phyloP scores from a whole-genome alignment of 495 filamentous ascomycete genomes.

The Cercophora samala region DNA sequence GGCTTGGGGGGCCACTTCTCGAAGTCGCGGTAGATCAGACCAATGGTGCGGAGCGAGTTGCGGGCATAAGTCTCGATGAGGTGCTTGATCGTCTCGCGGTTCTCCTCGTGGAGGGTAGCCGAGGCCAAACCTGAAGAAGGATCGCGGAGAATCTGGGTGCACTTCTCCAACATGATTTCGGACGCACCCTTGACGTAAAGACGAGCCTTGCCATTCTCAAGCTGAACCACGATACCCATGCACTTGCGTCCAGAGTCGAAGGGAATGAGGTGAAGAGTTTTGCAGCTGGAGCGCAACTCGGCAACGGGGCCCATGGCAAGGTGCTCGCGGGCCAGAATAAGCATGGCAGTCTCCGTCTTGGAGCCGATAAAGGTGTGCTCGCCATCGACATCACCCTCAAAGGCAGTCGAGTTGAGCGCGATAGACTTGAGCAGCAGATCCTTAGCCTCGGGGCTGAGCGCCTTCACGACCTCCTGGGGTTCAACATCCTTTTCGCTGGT shows the following conservation, averaged over 20 bases:
- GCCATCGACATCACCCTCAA: constrained; percentile 75
- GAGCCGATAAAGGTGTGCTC: constrained; percentile 74
- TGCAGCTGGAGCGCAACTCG: constrained; percentile 66
- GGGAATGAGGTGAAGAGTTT: constrained; percentile 70
- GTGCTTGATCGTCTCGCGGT: constrained; percentile 56
- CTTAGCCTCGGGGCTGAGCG: constrained; percentile 57
- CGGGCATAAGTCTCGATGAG: constrained; percentile 76
- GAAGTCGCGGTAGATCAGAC: constrained; percentile 82
- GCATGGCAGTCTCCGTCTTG: constrained; percentile 83
- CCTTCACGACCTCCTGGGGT: constrained; percentile 34
- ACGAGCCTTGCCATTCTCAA: constrained; percentile 60
- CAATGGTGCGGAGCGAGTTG: constrained; percentile 83
- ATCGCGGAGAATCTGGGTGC: constrained; percentile 66
- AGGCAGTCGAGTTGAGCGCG: constrained; percentile 82
- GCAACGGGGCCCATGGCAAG: constrained; percentile 70
- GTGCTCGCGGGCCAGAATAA: constrained; percentile 69
- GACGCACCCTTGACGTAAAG: constrained; percentile 88
- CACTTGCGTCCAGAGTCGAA: constrained; percentile 87
- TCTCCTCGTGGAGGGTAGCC: constrained; percentile 54
- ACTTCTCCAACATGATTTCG: constrained; percentile 74
- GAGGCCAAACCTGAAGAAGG: constrained; percentile 59
- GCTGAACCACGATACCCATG: constrained; percentile 75
- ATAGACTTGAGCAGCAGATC: constrained; percentile 70
- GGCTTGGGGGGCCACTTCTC: constrained; percentile 80
- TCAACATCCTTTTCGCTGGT: constrained; percentile 25